A percentile compares a stretch with the other conserved stretches of the same genome.
Evolutionary conservation across 352 stramenopile species (phyloP).

Genomic region (Pythium insidiosum): DNA sequence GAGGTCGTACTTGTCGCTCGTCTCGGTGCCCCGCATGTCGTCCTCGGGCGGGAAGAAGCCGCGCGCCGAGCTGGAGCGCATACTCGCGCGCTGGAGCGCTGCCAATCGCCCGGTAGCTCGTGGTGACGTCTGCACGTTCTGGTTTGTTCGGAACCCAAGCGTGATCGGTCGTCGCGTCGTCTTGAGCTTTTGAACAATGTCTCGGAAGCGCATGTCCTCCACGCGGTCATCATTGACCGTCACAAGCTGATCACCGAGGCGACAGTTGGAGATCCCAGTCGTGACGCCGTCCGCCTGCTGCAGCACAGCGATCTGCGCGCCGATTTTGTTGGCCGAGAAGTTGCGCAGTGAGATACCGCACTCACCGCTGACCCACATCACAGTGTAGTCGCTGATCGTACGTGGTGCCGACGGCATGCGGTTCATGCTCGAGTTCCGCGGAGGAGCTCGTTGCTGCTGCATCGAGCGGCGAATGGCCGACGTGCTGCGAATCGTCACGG

Average conservation of each 20-base stretch:
- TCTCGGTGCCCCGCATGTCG: conserved; percentile 4
- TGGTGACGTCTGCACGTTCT: conserved; percentile 61
- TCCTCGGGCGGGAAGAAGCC: conserved; percentile 8
- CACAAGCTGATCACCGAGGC: conserved; percentile 66
- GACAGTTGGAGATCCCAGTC: conserved; percentile 67
- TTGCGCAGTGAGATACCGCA: conserved; percentile 81
- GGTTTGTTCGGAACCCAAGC: conserved; percentile 60
- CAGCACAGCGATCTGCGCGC: conserved; percentile 71
- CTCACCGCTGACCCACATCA: conserved; percentile 78
- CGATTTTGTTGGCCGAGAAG: conserved; percentile 67
- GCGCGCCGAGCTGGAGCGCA: conserved; percentile 2
- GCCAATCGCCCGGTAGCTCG: conserved; percentile 12
- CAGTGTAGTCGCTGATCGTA: conserved; percentile 36
- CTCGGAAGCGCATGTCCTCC: conserved; percentile 40
- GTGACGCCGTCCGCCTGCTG: conserved; percentile 73
- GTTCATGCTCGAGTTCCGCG: conserved; percentile 9
- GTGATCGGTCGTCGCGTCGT: conserved; percentile 57
- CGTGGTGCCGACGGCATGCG: conserved; percentile 4
- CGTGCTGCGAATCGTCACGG: conserved; percentile 2
- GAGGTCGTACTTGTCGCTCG: conserved; percentile 2
- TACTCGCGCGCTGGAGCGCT: conserved; percentile 6
- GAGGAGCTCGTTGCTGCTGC: conserved; percentile 6
- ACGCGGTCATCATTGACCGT: conserved; percentile 68
- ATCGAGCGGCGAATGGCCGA: conserved; percentile 2
- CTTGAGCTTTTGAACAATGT: conserved; percentile 79